Evolutionary conservation across 169 alveolate species (phyloP), one percentile per base, ranked within the genome.

Genomic region (Cryptosporidium tyzzeri): DNA sequence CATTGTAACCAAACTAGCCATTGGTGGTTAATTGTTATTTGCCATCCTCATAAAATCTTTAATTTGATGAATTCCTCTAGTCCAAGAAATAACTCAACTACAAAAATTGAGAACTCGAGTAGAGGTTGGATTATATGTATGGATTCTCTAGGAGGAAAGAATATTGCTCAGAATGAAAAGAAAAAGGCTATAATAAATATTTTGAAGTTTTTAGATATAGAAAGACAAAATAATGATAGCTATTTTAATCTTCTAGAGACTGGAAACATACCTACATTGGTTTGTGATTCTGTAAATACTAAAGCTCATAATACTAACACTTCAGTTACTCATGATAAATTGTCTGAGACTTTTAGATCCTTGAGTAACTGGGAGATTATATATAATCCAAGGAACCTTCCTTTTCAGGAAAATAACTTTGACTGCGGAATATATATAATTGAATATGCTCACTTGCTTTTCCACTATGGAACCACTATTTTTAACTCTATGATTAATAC

Each of bases 91-190:
- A 18, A 9, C 16, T 23, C 41, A 33, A 14, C 37, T 1, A 12
- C 50, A 29, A 37, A 59, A 26, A 80, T 62, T 33, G 62, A 62
- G 51, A 31, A 35, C 37, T 80, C 89, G 0, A 45, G 21, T 12
- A 80, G 26, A 62, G 89, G 89, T 4, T 80, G 89, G 89, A 80
- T 80, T 48, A 31, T 80, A 16, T 80, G 89, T 29, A 41, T 80
- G 65, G 89, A 80, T 65, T 80, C 89, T 21, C 74, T 80, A 4
- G 89, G 89, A 41, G 55, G 59, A 23, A 65, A 35, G 21, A 61
- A 80, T 29, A 53, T 80, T 26, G 35, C 53, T 0, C 69, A 41
- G 21, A 1, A 18, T 10, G 62, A 65, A 35, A 80, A 80, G 70
- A 59, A 39, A 48, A 65, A 39, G 16, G 55, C 58, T 6, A 45